Evolutionary conservation across 2,329 filamentous ascomycete genomes (phyloP).

Genomic region (Colletotrichum neosansevieriae): DNA sequence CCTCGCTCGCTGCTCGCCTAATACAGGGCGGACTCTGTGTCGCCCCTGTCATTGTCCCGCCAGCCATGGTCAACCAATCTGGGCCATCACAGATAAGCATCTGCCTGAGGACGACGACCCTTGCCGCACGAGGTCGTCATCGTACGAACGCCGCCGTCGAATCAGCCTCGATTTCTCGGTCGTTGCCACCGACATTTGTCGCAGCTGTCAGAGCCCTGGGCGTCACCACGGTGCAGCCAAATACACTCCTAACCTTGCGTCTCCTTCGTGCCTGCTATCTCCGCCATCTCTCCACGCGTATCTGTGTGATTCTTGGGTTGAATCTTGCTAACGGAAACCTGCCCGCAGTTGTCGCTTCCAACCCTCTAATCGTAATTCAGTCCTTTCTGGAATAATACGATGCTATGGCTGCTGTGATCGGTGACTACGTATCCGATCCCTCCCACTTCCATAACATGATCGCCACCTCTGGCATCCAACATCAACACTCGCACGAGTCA

Average conservation of each 20-base stretch:
- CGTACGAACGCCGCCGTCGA: neutral
- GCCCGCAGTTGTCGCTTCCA: conserved; percentile 29
- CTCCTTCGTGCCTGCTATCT: neutral
- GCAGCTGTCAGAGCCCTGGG: neutral
- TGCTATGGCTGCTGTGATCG: conserved; percentile 74
- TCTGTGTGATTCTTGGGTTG: neutral
- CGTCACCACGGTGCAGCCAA: conserved; percentile 8
- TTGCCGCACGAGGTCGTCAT: conserved; percentile 14
- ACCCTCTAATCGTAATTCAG: conserved; percentile 40
- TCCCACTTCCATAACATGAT: conserved; percentile 80
- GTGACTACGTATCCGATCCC: conserved; percentile 80
- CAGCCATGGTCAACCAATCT: neutral
- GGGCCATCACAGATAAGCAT: neutral
- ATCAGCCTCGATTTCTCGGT: neutral
- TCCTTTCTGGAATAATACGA: conserved; percentile 46
- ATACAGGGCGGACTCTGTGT: neutral
- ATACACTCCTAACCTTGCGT: neutral
- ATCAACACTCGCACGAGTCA: conserved; percentile 61
- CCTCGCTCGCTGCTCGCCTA: neutral
- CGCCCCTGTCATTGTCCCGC: neutral
- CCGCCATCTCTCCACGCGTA: neutral
- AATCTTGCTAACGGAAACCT: conserved; percentile 4
- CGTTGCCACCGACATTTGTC: neutral
- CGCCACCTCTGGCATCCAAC: conserved; percentile 59
- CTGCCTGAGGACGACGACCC: neutral